These are phyloP conservation scores for Xylariomycetidae sp. DNA, from an alignment of 2,329 filamentous ascomycete genomes.

Conservation along the genomic window DNA sequence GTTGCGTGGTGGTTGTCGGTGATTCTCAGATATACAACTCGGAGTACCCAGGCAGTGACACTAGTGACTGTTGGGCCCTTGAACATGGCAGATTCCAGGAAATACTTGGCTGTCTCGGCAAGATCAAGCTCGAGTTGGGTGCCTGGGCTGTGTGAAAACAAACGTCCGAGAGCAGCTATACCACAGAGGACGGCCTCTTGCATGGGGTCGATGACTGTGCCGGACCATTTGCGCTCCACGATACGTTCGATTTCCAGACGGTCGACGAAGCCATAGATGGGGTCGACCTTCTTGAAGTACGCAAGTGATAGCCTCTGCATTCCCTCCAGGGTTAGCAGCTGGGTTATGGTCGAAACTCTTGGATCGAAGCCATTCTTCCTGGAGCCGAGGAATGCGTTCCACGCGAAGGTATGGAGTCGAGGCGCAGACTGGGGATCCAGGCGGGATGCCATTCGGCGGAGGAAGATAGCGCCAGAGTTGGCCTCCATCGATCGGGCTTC, in stretches of 20 bases:
- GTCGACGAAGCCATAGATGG: conserved; percentile 45
- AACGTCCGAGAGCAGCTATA: conserved; percentile 46
- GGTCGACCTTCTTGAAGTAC: conserved; percentile 49
- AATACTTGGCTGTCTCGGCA: conserved; percentile 36
- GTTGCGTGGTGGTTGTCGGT: conserved; percentile 46
- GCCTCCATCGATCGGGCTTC: conserved; percentile 42
- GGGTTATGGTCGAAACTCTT: conserved; percentile 32
- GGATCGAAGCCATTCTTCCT: conserved; percentile 18
- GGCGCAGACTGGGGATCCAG: conserved; percentile 48
- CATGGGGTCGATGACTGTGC: conserved; percentile 20
- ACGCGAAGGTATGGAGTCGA: conserved; percentile 48
- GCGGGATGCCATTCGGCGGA: conserved; percentile 43
- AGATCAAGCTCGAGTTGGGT: conserved; percentile 37
- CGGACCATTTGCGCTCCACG: conserved; percentile 29
- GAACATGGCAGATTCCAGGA: conserved; percentile 36
- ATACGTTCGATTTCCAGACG: conserved; percentile 24
- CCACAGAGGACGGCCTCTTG: conserved; percentile 47
- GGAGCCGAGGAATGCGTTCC: conserved; percentile 38
- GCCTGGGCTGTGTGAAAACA: conserved; percentile 42
- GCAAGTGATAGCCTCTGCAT: conserved; percentile 39
- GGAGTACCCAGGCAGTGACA: conserved; percentile 47
- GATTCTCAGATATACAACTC: conserved; percentile 46
- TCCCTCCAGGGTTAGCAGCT: conserved; percentile 39
- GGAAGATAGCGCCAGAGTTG: conserved; percentile 52
- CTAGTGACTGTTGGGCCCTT: conserved; percentile 29